Base-by-base conservation (phyloP, 371 early-diverging fungal genomes). In the Capillidium heterosporum region DNA sequence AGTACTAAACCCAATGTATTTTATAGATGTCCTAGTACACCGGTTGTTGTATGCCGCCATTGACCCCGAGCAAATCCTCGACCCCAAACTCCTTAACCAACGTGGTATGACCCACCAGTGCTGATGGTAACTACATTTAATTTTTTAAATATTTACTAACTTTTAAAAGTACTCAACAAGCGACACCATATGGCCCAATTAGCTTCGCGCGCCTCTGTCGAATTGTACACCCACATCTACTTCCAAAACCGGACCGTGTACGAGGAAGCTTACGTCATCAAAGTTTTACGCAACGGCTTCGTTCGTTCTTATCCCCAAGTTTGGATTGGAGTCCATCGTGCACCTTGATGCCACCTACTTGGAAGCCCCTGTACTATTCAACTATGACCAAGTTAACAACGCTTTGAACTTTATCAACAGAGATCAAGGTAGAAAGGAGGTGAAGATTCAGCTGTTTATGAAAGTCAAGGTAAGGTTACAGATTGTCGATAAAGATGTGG, bases 151-250 rank as follows among this genome's bases (percentile, higher is more conserved):
- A 39, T 21, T 0, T 17, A 15, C 0, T 49, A 17, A 49, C 21
- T 32, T 29, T 26, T 29, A 0, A 49, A 15, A 26, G 27, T 39
- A 2, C 72, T 99, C 52, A 99, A 99, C 71, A 83, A 84, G 65
- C 84, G 98, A 35, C 81, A 95, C 67, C 77, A 91, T 29, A 87
- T 84, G 86, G 99, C 98, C 2, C 93, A 96, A 69, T 85, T 86
- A 62, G 98, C 98, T 0, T 73, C 84, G 5, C 81, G 97, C 27
- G 84, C 89, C 54, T 91, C 92, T 2, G 89, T 92, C 5, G 95
- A 92, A 69, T 71, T 99, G 10, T 95, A 79, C 71, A 95, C 97
- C 0, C 81, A 92, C 63, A 61, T 93, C 58, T 94, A 84, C 73
- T 93, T 97, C 75, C 87, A 81, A 66, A 83, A 82, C 66, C 89